A percentile compares a stretch with the other conserved stretches of the same genome.
Evolutionary conservation across 345 rosid species (phyloP).

Genomic region (Aquilaria sinensis): DNA sequence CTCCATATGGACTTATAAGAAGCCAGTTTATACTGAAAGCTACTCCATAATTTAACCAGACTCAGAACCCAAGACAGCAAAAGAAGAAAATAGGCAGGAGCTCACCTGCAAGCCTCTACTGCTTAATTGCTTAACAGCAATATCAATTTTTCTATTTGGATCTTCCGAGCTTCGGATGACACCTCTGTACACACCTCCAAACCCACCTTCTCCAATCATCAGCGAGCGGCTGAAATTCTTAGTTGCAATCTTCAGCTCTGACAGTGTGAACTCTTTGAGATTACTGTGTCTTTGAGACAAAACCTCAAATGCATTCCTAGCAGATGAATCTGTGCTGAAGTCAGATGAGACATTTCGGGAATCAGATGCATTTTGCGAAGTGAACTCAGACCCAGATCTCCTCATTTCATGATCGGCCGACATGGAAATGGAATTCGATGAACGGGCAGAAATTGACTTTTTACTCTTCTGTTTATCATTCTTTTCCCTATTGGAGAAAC

Average conservation of each 20-base stretch:
- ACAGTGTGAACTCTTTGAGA: conserved; percentile 62
- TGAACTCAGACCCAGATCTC: conserved; percentile 66
- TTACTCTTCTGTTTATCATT: conserved; percentile 36
- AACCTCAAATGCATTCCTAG: conserved; percentile 51
- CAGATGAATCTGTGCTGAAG: conserved; percentile 56
- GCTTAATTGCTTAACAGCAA: conserved; percentile 92
- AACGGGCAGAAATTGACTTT: conserved; percentile 43
- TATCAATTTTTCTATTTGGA: conserved; percentile 59
- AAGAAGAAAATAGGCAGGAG: neutral
- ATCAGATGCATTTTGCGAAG: conserved; percentile 58
- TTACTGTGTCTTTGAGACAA: conserved; percentile 68
- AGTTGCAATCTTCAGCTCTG: conserved; percentile 75
- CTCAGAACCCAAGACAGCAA: neutral
- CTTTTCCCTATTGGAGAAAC: conserved; percentile 37
- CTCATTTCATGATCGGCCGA: conserved; percentile 42
- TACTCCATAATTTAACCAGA: too few species aligned
- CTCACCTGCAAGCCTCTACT: conserved; percentile 87
- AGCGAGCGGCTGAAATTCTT: conserved; percentile 87
- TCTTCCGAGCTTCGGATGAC: conserved; percentile 53
- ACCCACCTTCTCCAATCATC: conserved; percentile 96
- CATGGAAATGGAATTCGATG: conserved; percentile 33
- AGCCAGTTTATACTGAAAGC: too few species aligned
- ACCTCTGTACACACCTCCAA: conserved; percentile 81
- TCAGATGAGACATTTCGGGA: conserved; percentile 63
- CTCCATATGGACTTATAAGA: too few species aligned